Conservation (phyloP, 257 asterid genomes). For the Nicotiana otophora region DNA sequence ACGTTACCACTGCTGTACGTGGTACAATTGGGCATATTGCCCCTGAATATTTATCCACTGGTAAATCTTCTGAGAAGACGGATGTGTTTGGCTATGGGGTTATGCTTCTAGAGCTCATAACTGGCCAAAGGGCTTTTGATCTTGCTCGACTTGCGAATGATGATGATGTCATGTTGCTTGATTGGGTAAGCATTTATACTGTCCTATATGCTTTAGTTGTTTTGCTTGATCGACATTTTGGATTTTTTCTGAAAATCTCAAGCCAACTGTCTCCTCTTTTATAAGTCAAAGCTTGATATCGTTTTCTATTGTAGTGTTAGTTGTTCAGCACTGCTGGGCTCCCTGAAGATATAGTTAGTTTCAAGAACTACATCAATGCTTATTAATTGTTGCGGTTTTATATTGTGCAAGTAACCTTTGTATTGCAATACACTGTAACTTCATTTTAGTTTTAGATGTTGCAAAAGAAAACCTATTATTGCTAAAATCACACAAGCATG, state of each 20-base stretch:
- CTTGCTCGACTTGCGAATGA: conserved; percentile 39
- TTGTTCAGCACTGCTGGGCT: not conserved
- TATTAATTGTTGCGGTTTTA: not conserved
- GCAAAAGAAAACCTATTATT: not conserved
- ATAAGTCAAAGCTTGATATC: not conserved
- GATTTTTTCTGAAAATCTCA: not conserved
- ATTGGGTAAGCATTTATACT: conserved; percentile 32
- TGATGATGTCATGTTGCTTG: conserved; percentile 40
- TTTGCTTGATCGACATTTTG: not conserved
- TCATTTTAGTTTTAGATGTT: not conserved
- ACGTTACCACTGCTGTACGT: conserved; percentile 61
- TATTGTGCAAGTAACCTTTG: not conserved
- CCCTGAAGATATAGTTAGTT: not conserved
- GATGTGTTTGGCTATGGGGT: conserved; percentile 50
- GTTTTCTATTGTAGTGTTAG: not conserved
- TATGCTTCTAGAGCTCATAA: conserved; percentile 47
- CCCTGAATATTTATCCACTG: conserved; percentile 56
- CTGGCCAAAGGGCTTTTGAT: conserved; percentile 43
- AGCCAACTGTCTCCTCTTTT: not conserved
- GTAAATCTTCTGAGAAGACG: conserved; percentile 43
- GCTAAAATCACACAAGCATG: not conserved
- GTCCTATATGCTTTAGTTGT: not conserved
- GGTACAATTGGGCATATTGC: conserved; percentile 76
- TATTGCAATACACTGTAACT: not conserved
- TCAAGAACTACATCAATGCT: not conserved